Base-by-base conservation (phyloP, 73 alveolate species). In the Symbiodinium natans region DNA sequence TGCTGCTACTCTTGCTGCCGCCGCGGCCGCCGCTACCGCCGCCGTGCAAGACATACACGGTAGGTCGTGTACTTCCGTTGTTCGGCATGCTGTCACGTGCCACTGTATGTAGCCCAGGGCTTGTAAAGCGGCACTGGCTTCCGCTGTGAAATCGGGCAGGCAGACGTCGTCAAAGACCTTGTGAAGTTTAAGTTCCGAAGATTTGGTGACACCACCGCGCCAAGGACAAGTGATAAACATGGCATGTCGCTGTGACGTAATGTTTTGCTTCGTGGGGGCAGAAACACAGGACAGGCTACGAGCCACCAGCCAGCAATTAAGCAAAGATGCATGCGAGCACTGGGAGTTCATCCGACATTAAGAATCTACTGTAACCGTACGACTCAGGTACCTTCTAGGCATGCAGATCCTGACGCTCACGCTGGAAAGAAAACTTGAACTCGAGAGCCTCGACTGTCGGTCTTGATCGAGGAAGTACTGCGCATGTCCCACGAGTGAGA, bases 401-500 rank as follows among this genome's bases (percentile, higher is more conserved):
- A 54, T 87, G 94, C 94, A 87, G 94, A 87, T 87, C 75, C 42
- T 87, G 85, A 87, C 94, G n/a, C n/a, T 87, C 80, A 87, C 94
- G 34, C 85, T 29, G n/a, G 94, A 87, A 59, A 54, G 94, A 21
- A 87, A 87, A 85, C 85, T 87, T 41, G 94, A 87, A 31, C 85
- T 87, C 21, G 94, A 87, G 94, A 87, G 10, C 2, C 94, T 59
- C 34, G 94, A 41, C 41, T 13, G 36, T 10, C n/a, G n/a, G n/a
- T n/a, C n/a, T n/a, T n/a, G 29, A 13, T 31, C 86, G 0, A 8
- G 43, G 43, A 75, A 9, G 23, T 8, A 17, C 63, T 17, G 23
- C 23, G 17, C 63, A 8, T 48, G 17, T 8, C 63, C 17, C 8
- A 10, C 63, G 17, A 48, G 23, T 48, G 8, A 48, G 23, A 8